Conservation (phyloP, 2,329 filamentous ascomycete genomes). For the Rutstroemia sp. region DNA sequence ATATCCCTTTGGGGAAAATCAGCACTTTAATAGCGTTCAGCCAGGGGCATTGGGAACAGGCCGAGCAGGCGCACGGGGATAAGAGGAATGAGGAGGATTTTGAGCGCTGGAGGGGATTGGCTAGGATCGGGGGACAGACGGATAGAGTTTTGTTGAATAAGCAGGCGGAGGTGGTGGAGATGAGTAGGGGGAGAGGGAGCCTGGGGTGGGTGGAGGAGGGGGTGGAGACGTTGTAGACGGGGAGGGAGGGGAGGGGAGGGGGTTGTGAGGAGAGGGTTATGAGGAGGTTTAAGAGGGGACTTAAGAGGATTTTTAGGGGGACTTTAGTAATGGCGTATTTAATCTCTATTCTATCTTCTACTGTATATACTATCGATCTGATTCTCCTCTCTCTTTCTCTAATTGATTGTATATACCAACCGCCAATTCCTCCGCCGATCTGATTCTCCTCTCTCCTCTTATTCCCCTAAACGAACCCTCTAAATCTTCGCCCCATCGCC, state of each 20-base stretch:
- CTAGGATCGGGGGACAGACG: conserved; percentile 41
- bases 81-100: conserved; percentile 46
- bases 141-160: conserved; percentile 46
- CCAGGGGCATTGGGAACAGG: conserved; percentile 47
- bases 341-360: too few relatives aligned
- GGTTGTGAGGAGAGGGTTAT: too few relatives aligned
- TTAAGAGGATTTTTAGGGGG: too few relatives aligned
- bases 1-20: conserved; percentile 25
- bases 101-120: conserved; percentile 42
- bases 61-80: conserved; percentile 44
- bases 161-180: conserved; percentile 44
- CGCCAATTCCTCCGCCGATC: too few relatives aligned
- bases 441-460: too few relatives aligned
- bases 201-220: conserved; percentile 38
- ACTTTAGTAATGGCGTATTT: too few relatives aligned
- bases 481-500: conserved; percentile 27
- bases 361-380: too few relatives aligned
- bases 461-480: neutral
- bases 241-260: neutral
- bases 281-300: too few relatives aligned
- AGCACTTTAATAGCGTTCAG: conserved; percentile 46
- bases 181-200: conserved; percentile 41
- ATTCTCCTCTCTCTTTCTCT: too few relatives aligned
- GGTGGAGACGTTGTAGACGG: conserved; percentile 14
- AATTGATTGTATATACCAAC: too few relatives aligned